Evolutionary conservation across 2,329 filamentous ascomycete species (phyloP).

Genomic region (Rutstroemia sp.): DNA sequence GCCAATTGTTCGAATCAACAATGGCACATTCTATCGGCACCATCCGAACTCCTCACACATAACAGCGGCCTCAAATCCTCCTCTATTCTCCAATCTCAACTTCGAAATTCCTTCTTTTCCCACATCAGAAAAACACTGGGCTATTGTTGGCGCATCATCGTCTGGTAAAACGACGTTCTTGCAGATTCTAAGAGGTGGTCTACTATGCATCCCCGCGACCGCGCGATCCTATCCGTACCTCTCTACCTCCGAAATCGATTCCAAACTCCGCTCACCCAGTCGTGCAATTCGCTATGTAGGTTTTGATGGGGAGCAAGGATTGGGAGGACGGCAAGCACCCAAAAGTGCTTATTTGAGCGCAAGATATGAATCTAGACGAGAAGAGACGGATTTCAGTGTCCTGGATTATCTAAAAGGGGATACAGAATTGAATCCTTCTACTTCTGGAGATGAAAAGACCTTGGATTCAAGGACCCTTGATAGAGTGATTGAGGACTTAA

Average conservation of each 20-base stretch:
- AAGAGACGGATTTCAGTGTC: constrained; percentile 82
- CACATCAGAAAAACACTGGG: constrained; percentile 59
- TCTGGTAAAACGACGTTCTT: constrained; percentile 78
- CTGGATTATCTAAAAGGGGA: constrained; percentile 74
- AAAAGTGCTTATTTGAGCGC: constrained; percentile 81
- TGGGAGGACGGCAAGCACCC: constrained; percentile 43
- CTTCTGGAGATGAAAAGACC: constrained; percentile 34
- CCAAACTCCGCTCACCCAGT: constrained; percentile 47
- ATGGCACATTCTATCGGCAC: constrained; percentile 77
- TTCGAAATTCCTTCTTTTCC: constrained; percentile 60
- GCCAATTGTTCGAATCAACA: constrained; percentile 63
- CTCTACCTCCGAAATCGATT: constrained; percentile 45
- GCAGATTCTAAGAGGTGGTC: constrained; percentile 66
- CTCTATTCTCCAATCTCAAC: constrained; percentile 64
- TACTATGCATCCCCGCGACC: constrained; percentile 67
- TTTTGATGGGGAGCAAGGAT: constrained; percentile 67
- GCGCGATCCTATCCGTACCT: constrained; percentile 76
- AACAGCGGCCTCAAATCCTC: constrained; percentile 44
- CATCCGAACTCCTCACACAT: constrained; percentile 52
- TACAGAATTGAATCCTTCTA: constrained; percentile 70
- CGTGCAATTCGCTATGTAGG: constrained; percentile 83
- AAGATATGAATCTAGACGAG: constrained; percentile 80
- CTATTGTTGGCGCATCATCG: constrained; percentile 71
- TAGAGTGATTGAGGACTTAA: constrained; percentile 61
- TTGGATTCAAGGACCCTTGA: constrained; percentile 46